Conservation (phyloP, 2,329 filamentous ascomycete species). For the Microsporum audouinii region DNA sequence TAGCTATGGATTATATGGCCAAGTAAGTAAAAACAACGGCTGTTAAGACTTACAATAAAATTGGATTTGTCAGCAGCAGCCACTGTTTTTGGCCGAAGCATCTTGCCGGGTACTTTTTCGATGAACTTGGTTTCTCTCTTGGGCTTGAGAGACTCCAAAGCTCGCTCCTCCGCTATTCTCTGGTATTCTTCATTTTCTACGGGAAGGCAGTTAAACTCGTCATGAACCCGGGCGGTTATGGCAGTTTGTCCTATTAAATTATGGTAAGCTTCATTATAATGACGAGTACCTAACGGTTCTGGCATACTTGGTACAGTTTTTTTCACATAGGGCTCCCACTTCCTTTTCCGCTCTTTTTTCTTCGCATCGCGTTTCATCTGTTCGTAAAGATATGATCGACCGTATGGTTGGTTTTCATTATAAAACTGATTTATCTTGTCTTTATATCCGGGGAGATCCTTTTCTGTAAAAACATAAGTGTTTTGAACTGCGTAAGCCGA, state of each 20-base stretch:
- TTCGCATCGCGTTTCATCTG: slow-evolving; percentile 35
- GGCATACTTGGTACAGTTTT: slow-evolving; percentile 59
- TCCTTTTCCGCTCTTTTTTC: slow-evolving; percentile 40
- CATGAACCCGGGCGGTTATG: slow-evolving; percentile 58
- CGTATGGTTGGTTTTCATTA: slow-evolving; percentile 26
- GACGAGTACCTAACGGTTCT: neutral
- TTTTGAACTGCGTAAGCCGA: slow-evolving; percentile 51
- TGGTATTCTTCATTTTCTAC: slow-evolving; percentile 60
- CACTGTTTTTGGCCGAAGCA: slow-evolving; percentile 49
- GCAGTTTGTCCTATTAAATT: slow-evolving; percentile 59
- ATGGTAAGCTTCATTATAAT: neutral
- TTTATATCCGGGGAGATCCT: slow-evolving; percentile 71
- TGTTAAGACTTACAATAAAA: slow-evolving; percentile 31
- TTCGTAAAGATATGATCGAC: slow-evolving; percentile 37
- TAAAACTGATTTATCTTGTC: slow-evolving; percentile 34
- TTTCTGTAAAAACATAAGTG: slow-evolving; percentile 86
- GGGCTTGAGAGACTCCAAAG: slow-evolving; percentile 49
- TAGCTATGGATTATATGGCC: neutral
- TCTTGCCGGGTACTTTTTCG: slow-evolving; percentile 34
- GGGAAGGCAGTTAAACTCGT: slow-evolving; percentile 65
- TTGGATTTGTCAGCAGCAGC: slow-evolving; percentile 33
- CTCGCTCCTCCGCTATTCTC: slow-evolving; percentile 47
- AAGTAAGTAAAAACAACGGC: neutral
- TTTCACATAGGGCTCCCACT: slow-evolving; percentile 46
- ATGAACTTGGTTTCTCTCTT: slow-evolving; percentile 46